Percentiles rank a stretch among this genome's conserved stretches.
phyloP scores from a whole-genome alignment of 2,329 filamentous ascomycete species.

The Amauroascus niger region DNA sequence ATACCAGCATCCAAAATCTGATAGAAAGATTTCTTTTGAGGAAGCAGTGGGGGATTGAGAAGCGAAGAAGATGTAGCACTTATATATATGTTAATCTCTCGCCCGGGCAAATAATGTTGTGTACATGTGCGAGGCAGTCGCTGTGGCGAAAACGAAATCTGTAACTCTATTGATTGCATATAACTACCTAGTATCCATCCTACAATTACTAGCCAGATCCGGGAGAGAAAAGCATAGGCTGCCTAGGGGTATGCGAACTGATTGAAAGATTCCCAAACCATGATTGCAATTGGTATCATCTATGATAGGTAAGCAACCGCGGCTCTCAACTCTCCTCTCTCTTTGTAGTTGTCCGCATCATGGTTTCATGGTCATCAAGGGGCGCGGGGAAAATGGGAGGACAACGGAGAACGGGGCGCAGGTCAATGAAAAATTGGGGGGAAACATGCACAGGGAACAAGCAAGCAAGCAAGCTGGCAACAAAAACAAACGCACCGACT shows the following conservation, averaged over 20 bases:
- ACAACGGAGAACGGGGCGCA: not conserved
- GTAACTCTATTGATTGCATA: not conserved
- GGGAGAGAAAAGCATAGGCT: not conserved
- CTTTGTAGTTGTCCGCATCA: not conserved
- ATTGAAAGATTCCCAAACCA: conserved; percentile 2
- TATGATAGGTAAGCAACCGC: conserved; percentile 4
- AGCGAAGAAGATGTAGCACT: no score
- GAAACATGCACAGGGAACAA: not conserved
- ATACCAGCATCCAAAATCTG: not conserved
- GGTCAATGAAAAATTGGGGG: not conserved
- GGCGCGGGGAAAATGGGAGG: not conserved
- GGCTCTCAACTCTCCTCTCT: not conserved
- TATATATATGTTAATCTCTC: not conserved
- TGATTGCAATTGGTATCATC: conserved; percentile 12
- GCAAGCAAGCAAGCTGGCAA: not conserved
- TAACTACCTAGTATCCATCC: no score
- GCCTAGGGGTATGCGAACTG: no score
- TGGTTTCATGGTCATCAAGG: conserved; percentile 9
- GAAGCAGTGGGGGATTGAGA: no score
- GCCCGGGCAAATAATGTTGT: not conserved
- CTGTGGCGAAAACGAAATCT: not conserved
- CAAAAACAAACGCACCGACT: not conserved
- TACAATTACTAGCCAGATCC: not conserved
- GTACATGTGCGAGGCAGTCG: no score
- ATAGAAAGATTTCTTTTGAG: no score